Evolutionary conservation across 305 asterid species (phyloP).

Genomic region (Coffea humblotiana): DNA sequence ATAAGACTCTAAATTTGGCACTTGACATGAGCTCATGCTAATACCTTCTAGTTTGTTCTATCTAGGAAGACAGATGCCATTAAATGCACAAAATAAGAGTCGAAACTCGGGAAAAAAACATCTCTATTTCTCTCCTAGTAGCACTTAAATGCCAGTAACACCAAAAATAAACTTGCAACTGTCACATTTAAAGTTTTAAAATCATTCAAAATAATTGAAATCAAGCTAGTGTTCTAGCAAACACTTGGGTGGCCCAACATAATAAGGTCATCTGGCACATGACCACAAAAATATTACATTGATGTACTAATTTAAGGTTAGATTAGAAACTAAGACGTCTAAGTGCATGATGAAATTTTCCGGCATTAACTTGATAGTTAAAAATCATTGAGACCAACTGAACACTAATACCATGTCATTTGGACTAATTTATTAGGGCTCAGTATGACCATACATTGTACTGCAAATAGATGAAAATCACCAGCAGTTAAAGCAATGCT

Average conservation of each 20-base stretch:
- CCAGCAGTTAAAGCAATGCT: background rate
- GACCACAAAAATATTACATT: background rate
- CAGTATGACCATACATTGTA: background rate
- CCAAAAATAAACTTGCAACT: background rate
- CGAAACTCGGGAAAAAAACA: background rate
- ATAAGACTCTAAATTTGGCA: background rate
- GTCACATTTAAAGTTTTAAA: background rate
- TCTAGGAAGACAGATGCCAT: background rate
- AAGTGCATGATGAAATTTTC: background rate
- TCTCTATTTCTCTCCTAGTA: background rate
- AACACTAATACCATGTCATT: background rate
- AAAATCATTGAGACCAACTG: background rate
- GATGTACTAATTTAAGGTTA: background rate
- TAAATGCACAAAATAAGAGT: too few species aligned
- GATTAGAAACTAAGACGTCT: background rate
- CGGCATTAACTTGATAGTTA: too few species aligned
- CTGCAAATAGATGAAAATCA: background rate
- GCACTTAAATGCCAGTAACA: background rate
- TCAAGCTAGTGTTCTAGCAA: background rate
- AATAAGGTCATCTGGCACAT: background rate
- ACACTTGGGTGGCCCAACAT: background rate
- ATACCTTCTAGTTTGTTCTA: background rate
- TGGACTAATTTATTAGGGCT: background rate
- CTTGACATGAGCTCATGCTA: background rate
- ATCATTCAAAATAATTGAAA: background rate